Conservation (phyloP, 2,329 filamentous ascomycete species). For the Parastagonospora nodorum region DNA sequence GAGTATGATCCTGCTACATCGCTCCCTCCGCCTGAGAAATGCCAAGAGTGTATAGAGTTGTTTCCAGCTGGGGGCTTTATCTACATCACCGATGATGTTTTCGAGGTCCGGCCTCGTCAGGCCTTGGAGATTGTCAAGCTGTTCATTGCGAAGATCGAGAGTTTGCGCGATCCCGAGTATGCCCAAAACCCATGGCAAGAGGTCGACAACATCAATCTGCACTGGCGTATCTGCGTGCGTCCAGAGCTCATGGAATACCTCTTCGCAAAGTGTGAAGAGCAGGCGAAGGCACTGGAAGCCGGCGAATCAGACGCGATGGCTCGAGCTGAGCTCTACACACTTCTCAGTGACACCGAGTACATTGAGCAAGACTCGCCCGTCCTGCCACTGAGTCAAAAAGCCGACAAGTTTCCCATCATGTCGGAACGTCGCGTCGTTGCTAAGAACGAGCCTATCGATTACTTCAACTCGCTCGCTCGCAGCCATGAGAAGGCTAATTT, state of each 20-base stretch:
- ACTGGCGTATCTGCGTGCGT: slow-evolving; percentile 40
- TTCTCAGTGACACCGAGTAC: slow-evolving; percentile 25
- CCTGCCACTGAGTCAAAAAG: slow-evolving; percentile 7
- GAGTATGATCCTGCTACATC: slow-evolving; percentile 20
- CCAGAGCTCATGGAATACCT: slow-evolving; percentile 38
- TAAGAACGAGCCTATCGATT: slow-evolving; percentile 24
- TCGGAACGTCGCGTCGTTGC: slow-evolving; percentile 29
- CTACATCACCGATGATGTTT: slow-evolving; percentile 52
- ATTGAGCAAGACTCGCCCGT: slow-evolving; percentile 31
- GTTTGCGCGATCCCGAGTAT: slow-evolving; percentile 17
- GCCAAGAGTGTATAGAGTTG: slow-evolving; percentile 34
- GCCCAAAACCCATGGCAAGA: slow-evolving; percentile 19
- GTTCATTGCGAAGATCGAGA: slow-evolving; percentile 38
- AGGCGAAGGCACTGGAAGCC: slow-evolving; percentile 20
- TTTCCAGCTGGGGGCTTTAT: slow-evolving; percentile 48
- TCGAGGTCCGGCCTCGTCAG: slow-evolving; percentile 44
- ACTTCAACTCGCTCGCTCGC: slow-evolving; percentile 24
- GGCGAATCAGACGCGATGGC: slow-evolving; percentile 13
- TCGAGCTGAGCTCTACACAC: slow-evolving; percentile 27
- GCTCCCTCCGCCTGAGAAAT: slow-evolving; percentile 13
- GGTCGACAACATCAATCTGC: slow-evolving; percentile 26
- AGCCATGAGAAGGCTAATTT: slow-evolving; percentile 31
- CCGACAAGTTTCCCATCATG: slow-evolving; percentile 38
- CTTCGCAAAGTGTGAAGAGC: slow-evolving; percentile 22
- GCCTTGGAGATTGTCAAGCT: slow-evolving; percentile 45